Conservation (phyloP, 805 yeast species). For the Cyberlindnera xylosilytica region DNA sequence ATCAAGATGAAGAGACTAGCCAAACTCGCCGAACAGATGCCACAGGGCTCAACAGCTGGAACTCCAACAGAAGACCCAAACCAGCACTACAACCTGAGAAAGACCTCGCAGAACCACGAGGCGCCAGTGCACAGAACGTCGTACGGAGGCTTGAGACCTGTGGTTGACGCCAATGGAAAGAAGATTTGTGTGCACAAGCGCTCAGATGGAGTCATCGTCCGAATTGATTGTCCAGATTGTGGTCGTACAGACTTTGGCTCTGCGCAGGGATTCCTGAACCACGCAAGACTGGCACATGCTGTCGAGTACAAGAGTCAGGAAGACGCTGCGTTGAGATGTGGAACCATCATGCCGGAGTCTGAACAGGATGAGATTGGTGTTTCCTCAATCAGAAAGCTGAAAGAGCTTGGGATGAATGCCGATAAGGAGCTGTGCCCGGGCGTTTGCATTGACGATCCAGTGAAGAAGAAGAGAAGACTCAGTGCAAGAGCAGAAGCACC, state of each 20-base stretch:
- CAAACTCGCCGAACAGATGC: conserved; percentile 9
- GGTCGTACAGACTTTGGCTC: conserved; percentile 66
- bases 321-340: conserved; percentile 68
- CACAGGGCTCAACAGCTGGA: background rate
- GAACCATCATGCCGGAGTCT: conserved; percentile 47
- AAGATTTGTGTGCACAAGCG: conserved; percentile 56
- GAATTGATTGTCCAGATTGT: conserved; percentile 67
- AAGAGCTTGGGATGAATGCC: conserved; percentile 38
- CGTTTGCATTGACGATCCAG: conserved; percentile 18
- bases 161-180: conserved; percentile 36
- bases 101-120: conserved; percentile 20
- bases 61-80: background rate
- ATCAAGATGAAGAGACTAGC: conserved; percentile 29
- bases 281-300: conserved; percentile 71
- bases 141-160: conserved; percentile 46
- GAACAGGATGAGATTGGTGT: conserved; percentile 58
- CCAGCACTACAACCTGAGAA: conserved; percentile 9
- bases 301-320: conserved; percentile 69
- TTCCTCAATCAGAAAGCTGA: conserved; percentile 34
- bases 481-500: conserved; percentile 2
- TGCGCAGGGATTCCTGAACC: conserved; percentile 80
- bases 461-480: conserved; percentile 18
- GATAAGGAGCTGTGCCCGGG: conserved; percentile 34
- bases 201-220: conserved; percentile 68
- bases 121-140: conserved; percentile 36